Conservation (phyloP, 179 eudicot species). For the Monotropa hypopitys region DNA sequence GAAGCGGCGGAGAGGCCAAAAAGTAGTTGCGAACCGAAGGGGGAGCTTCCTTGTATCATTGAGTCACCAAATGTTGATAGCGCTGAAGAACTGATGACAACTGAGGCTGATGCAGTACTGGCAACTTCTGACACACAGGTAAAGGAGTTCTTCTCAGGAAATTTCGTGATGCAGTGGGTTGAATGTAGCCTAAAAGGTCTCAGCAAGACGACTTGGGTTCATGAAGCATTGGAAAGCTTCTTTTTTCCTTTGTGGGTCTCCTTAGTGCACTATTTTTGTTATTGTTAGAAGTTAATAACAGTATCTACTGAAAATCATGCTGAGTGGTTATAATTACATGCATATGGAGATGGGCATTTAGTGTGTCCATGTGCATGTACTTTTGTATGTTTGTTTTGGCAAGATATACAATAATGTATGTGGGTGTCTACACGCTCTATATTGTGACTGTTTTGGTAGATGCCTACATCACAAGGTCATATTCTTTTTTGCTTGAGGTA, state of each 20-base stretch:
- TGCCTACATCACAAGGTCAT: background rate
- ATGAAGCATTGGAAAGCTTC: background rate
- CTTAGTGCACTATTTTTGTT: background rate
- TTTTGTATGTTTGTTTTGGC: background rate
- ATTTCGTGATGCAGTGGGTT: background rate
- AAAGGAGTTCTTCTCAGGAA: conserved; percentile 2
- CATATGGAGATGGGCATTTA: background rate
- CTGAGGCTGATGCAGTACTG: conserved; percentile 17
- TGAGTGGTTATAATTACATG: background rate
- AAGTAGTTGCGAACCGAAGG: conserved; percentile 16
- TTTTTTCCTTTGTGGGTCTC: too few relatives aligned
- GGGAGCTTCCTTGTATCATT: conserved; percentile 23
- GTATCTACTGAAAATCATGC: background rate
- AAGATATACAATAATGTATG: background rate
- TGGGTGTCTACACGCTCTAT: background rate
- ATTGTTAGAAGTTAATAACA: background rate
- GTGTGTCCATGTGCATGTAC: background rate
- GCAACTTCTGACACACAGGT: conserved; percentile 31
- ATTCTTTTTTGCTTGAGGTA: background rate
- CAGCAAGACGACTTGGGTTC: background rate
- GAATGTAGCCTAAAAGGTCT: background rate
- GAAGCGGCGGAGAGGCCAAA: conserved; percentile 44
- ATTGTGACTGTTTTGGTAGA: background rate
- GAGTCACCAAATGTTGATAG: conserved; percentile 26
- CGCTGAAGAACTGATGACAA: conserved; percentile 22